Base-by-base conservation (phyloP, 2,329 filamentous ascomycete genomes). In the Raffaelea albimanens region DNA sequence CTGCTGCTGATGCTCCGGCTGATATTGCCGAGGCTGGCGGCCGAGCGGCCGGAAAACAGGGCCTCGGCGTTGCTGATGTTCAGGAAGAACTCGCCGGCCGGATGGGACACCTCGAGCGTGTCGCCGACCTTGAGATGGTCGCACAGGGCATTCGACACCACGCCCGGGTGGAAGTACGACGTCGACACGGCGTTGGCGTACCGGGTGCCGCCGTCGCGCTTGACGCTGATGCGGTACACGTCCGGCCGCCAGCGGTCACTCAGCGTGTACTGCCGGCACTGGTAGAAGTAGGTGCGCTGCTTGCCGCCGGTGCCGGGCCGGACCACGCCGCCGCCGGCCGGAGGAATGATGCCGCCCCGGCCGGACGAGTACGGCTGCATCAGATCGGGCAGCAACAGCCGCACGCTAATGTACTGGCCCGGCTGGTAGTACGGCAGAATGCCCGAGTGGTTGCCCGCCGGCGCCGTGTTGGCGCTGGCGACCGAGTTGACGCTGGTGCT, bases 261-360 rank as follows among this genome's bases (percentile, higher is more conserved):
- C 51, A 89, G 71, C 22, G 82, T 85, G 65, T 87, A 89, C 62
- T 88, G 85, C 29, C 84, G 71, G 18, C 78, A 72, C 62, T 89
- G 85, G 53, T 71, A 64, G 59, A 79, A 75, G 21, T 75, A 74
- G 52, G 76, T 31, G 67, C 0, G 69, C 66, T 18, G 23, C 33
- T 40, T 29, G 13, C 14, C 21, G 42, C n/a, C 13, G 39, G 13
- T 21, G 44, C 36, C 21, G 9, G 21, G 11, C 20, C 21, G 21
- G 18, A 23, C 44, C 18, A 4, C 5, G 13, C 21, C 39, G 29
- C 16, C 21, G 25, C 19, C 42, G 40, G 16, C 40, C 25, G 25
- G 25, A 5, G 34, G 8, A 7, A 5, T 7, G 14, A 38, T 38
- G 34, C 34, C 34, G 18, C 23, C 42, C 25, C 8, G 13, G 8